Evolutionary conservation across 1,139 yeast genomes (phyloP), one percentile per base, ranked within the genome.

Genomic region (Scheffersomyces stambukii): DNA sequence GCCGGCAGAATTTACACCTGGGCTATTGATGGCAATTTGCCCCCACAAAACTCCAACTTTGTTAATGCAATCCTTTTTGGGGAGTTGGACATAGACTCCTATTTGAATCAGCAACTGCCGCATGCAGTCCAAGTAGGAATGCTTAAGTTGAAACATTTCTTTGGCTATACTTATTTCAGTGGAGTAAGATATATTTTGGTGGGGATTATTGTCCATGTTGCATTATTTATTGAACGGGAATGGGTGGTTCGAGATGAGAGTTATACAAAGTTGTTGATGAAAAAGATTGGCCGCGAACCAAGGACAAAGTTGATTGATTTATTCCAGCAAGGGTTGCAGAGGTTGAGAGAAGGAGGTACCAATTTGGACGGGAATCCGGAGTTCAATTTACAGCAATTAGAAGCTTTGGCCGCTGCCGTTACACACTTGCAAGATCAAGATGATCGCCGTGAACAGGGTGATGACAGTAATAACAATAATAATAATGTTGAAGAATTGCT

Each of bases 181-280:
- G 79, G 79, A 3, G 35, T 60, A 8, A 42, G 63, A 11, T 61
- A 65, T 34, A 51, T 68, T 4, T 12, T 58, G 9, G 52, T 65
- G 23, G 60, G 64, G 15, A 50, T 73, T 5, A 43, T 62, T 5
- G 53, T 71, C 19, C 70, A 67, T 36, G 45, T 72, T 16, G 71
- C 76, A 2, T 38, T 76, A 6, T 74, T 75, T 45, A 61, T 77
- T 23, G 78, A 73, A 37, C 81, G 78, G 46, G 88, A 80, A 44
- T 77, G 82, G 76, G 81, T 81, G n/a, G 73, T 75, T 1, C 59
- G 77, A 31, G 91, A 81, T 48, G 77, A 77, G 27, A 84, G 84
- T 0, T 80, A 78, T 48, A 52, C 62, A 22, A 77, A 73, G 46
- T 58, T 79, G 45, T 57, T 81, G 14, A 48, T 66, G 31, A 71